Conservation (phyloP, 2,329 filamentous ascomycete species). For the Coleophoma crateriformis region DNA sequence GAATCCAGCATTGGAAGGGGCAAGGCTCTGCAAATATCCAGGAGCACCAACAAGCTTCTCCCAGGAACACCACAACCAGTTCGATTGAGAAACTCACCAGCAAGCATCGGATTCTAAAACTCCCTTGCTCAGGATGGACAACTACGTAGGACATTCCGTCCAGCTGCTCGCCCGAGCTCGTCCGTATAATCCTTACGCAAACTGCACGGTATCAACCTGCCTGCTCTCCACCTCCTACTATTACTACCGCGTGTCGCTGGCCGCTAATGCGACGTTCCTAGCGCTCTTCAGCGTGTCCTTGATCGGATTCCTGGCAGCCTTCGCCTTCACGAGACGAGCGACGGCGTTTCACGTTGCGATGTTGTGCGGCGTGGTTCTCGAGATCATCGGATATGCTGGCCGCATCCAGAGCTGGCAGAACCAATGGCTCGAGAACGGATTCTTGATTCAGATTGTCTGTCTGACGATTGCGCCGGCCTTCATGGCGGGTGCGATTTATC, state of each 20-base stretch:
- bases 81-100: no score
- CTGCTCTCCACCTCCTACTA: constrained; percentile 35
- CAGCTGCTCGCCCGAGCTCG: constrained; percentile 2
- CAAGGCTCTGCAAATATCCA: no score
- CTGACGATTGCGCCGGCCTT: constrained; percentile 62
- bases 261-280: constrained; percentile 46
- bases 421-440: constrained; percentile 40
- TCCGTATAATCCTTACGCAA: constrained; percentile 1
- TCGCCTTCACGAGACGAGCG: constrained; percentile 38
- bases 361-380: constrained; percentile 44
- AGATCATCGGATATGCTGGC: constrained; percentile 54
- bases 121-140: constrained; percentile 5
- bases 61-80: no score
- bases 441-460: constrained; percentile 53
- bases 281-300: constrained; percentile 41
- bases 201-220: constrained; percentile 31
- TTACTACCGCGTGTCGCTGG: constrained; percentile 46
- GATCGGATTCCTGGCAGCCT: constrained; percentile 34
- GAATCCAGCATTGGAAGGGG: no score
- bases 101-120: no score
- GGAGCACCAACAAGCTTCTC: no score
- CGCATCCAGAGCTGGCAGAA: constrained; percentile 50
- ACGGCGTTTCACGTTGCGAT: constrained; percentile 48
- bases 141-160: constrained; percentile 1
- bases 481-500: constrained; percentile 57